phyloP scores from a whole-genome alignment of 1,284 basidiomycete genomes.

The Melampsora larici-populina region DNA sequence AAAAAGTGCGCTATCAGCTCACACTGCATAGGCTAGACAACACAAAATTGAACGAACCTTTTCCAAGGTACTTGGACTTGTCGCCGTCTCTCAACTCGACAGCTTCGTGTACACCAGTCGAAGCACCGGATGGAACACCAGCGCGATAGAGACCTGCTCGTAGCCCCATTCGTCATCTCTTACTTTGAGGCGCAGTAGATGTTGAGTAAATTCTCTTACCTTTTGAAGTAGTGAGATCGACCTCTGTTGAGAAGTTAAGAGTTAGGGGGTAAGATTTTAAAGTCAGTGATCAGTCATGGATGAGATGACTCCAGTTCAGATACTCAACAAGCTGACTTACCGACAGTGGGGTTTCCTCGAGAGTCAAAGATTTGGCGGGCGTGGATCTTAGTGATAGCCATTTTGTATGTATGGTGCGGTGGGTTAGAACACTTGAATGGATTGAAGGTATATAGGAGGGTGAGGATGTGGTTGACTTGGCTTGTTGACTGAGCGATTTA shows the following conservation, averaged over 20 bases:
- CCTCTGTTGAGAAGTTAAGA: slow-evolving; percentile 59
- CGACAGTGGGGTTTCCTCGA: slow-evolving; percentile 61
- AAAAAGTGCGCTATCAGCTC: background rate
- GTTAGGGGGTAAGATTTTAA: slow-evolving; percentile 23
- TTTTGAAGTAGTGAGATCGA: slow-evolving; percentile 74
- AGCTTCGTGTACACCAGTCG: slow-evolving; percentile 96
- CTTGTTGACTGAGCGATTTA: too few species aligned
- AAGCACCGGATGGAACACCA: slow-evolving; percentile 95
- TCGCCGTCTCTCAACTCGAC: slow-evolving; percentile 97
- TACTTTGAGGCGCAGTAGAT: slow-evolving; percentile 33
- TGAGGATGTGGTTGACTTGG: too few species aligned
- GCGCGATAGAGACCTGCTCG: slow-evolving; percentile 81
- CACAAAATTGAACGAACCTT: slow-evolving; percentile 63
- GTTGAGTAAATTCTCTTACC: slow-evolving; percentile 47
- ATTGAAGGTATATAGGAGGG: too few species aligned
- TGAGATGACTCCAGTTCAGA: background rate
- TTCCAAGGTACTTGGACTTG: slow-evolving; percentile 89
- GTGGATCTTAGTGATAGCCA: slow-evolving; percentile 46
- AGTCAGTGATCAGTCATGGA: slow-evolving; percentile 16
- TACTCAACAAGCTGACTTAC: slow-evolving; percentile 18
- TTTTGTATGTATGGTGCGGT: background rate
- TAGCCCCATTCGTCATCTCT: slow-evolving; percentile 9
- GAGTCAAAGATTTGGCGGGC: slow-evolving; percentile 83
- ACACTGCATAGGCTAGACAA: background rate
- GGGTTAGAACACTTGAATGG: background rate